Evolutionary conservation across 1,139 yeast species (phyloP).

Genomic region (Yamadazyma mexicana): DNA sequence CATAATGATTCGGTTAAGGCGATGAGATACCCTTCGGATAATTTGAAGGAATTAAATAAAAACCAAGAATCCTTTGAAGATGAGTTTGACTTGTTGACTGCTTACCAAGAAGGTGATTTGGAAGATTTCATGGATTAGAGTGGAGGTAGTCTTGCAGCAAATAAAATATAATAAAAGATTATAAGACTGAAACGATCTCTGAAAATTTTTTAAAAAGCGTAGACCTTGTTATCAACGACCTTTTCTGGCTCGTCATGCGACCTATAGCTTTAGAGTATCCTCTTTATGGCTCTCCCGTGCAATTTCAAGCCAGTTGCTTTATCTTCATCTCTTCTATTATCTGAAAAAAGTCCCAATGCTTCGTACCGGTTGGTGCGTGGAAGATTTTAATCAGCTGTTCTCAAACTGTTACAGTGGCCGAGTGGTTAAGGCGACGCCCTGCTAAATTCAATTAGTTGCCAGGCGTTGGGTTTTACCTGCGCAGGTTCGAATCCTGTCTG

Average conservation of each 20-base stretch:
- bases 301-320: too few species aligned
- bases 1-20: constrained; percentile 94
- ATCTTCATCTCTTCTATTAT: too few species aligned
- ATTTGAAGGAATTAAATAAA: constrained; percentile 23
- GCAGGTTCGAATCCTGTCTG: constrained; percentile 92
- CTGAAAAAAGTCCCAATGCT: too few species aligned
- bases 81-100: constrained; percentile 46
- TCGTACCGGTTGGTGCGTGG: too few species aligned
- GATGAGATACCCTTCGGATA: constrained; percentile 80
- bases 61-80: constrained; percentile 39
- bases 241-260: too few species aligned
- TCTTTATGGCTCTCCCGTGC: too few species aligned
- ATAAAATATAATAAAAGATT: background rate
- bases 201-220: too few species aligned
- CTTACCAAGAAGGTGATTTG: constrained; percentile 51
- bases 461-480: constrained; percentile 85
- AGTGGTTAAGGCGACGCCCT: constrained; percentile 90
- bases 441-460: constrained; percentile 32
- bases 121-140: constrained; percentile 50
- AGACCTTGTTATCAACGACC: too few species aligned
- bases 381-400: background rate
- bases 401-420: constrained; percentile 67
- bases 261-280: too few species aligned
- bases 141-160: background rate
- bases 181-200: too few species aligned